Percentiles rank a stretch among this genome's conserved stretches.
Conservation (phyloP, 2,329 filamentous ascomycete genomes). For the Cadophora luteo-olivacea region DNA sequence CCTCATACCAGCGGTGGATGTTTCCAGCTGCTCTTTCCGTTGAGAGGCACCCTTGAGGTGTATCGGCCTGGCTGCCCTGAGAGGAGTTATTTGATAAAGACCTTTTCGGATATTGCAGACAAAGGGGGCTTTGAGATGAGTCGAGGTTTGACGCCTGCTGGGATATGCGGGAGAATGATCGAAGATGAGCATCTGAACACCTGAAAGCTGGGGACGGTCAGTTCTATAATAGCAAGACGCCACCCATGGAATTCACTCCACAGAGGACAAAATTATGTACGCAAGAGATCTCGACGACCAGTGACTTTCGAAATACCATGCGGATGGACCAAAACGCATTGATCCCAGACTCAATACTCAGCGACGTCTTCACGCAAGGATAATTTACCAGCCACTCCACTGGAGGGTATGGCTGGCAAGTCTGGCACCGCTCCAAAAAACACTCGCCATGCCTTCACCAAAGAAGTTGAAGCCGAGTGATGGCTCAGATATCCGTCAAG, state of each 20-base stretch:
- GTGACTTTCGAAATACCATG: too few species aligned
- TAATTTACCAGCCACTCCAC: too few species aligned
- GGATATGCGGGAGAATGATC: conserved; percentile 23
- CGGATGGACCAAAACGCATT: too few species aligned
- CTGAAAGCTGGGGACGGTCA: background rate
- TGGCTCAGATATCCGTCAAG: too few species aligned
- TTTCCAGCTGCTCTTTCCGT: conserved; percentile 30
- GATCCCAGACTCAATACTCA: too few species aligned
- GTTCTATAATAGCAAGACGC: background rate
- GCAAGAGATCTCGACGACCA: background rate
- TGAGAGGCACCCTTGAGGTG: conserved; percentile 26
- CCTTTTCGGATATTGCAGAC: conserved; percentile 28
- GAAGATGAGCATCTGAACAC: conserved; percentile 17
- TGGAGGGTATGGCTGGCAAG: too few species aligned
- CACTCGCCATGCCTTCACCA: too few species aligned
- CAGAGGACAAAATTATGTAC: background rate
- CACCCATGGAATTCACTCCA: background rate
- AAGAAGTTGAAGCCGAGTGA: too few species aligned
- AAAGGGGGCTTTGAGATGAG: conserved; percentile 29
- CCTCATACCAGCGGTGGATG: conserved; percentile 24
- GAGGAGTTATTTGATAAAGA: conserved; percentile 24
- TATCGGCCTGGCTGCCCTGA: conserved; percentile 25
- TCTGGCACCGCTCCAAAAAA: too few species aligned
- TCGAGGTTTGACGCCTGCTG: conserved; percentile 24
- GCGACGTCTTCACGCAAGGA: too few species aligned